Evolutionary conservation across 225 moss, liverwort and hornwort species (phyloP).

Genomic region (Anthoceros angustus): DNA sequence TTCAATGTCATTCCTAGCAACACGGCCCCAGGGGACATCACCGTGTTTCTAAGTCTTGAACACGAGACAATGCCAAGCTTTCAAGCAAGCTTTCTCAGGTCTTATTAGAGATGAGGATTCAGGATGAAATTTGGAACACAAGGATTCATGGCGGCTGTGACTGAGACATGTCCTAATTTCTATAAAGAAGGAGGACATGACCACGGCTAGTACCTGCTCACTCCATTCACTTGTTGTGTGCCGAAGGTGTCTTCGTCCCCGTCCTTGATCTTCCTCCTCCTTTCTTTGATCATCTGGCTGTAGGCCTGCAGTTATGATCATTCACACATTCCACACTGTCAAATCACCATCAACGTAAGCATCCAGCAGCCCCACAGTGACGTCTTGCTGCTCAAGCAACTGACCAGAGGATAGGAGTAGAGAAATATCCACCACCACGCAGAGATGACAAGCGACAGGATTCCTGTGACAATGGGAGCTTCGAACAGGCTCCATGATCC

Average conservation of each 20-base stretch:
- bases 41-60: too few relatives aligned
- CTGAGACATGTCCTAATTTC: too few relatives aligned
- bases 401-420: constrained; percentile 70
- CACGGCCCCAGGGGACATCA: too few relatives aligned
- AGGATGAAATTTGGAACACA: too few relatives aligned
- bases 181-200: too few relatives aligned
- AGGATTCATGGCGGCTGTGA: too few relatives aligned
- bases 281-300: constrained; percentile 77
- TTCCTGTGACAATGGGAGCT: constrained; percentile 40
- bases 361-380: background rate
- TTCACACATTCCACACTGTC: background rate
- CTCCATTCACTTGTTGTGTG: constrained; percentile 15
- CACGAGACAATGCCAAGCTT: too few relatives aligned
- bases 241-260: constrained; percentile 72
- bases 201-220: background rate
- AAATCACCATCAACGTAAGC: background rate
- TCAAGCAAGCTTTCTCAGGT: too few relatives aligned
- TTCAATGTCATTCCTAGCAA: too few relatives aligned
- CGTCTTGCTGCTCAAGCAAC: constrained; percentile 1
- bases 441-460: constrained; percentile 30
- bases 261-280: constrained; percentile 51
- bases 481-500: constrained; percentile 53
- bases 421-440: constrained; percentile 95
- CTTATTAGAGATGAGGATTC: too few relatives aligned
- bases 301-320: constrained; percentile 37